Evolutionary conservation across 106 monocot species (phyloP).

Genomic region (Cymbidium sinense): DNA sequence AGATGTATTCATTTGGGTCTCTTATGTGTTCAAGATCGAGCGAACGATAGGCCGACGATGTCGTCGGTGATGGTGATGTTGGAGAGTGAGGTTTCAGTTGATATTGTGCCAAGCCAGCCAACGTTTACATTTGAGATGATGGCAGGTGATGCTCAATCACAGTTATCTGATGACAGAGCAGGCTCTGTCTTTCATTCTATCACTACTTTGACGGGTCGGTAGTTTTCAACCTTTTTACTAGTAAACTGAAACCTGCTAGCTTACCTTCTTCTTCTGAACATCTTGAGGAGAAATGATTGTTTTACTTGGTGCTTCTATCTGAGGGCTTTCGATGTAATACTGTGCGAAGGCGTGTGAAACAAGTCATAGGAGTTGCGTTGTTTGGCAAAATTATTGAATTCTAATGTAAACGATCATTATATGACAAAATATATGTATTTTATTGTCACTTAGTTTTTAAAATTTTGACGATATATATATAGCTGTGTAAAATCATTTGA

Average conservation of each 20-base stretch:
- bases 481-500: too few relatives aligned
- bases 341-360: too few relatives aligned
- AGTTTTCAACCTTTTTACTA: neutral
- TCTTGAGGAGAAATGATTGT: neutral
- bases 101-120: constrained; percentile 7
- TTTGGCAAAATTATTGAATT: too few relatives aligned
- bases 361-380: too few relatives aligned
- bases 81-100: constrained; percentile 7
- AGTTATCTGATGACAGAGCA: neutral
- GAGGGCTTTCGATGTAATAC: neutral
- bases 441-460: too few relatives aligned
- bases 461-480: too few relatives aligned
- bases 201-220: neutral
- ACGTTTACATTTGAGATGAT: neutral
- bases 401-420: too few relatives aligned
- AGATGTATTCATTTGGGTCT: constrained; percentile 16
- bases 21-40: constrained; percentile 19
- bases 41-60: constrained; percentile 19
- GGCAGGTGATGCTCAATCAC: neutral
- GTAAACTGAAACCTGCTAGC: neutral
- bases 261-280: too few relatives aligned
- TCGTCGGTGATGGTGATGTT: constrained; percentile 18
- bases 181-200: neutral
- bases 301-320: neutral
- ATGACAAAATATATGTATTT: too few relatives aligned